phyloP scores from a whole-genome alignment of 192 early-diverging fungal species.

The Gaertneriomyces sp. region DNA sequence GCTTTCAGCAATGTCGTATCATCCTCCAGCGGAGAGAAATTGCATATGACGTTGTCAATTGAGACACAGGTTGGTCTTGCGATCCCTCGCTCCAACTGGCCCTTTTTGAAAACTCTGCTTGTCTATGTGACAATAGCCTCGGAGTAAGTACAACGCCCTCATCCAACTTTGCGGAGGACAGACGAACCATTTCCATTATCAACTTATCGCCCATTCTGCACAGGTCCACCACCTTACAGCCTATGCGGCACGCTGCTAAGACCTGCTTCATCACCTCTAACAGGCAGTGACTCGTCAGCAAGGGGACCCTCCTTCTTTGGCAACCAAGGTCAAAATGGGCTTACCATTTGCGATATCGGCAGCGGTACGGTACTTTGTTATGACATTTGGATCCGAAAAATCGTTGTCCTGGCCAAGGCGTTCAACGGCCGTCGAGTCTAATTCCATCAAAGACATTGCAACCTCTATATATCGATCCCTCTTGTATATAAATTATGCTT shows the following conservation, averaged over 20 bases:
- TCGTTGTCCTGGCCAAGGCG: conserved; percentile 48
- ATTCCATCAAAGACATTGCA: conserved; percentile 22
- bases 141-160: neutral
- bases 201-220: conserved; percentile 38
- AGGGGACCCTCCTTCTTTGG: neutral
- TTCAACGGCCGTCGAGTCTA: neutral
- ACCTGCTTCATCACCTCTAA: conserved; percentile 39
- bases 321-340: conserved; percentile 12
- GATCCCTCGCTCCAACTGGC: conserved; percentile 46
- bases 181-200: conserved; percentile 26
- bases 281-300: neutral
- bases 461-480: too few species aligned
- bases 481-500: too few species aligned
- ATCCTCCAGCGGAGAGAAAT: conserved; percentile 79
- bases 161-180: neutral
- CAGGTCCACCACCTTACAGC: conserved; percentile 27
- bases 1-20: conserved; percentile 60
- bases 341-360: conserved; percentile 84
- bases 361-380: conserved; percentile 90
- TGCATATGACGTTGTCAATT: conserved; percentile 77
- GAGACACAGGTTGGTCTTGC: conserved; percentile 85
- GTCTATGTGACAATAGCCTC: conserved; percentile 2
- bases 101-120: conserved; percentile 37
- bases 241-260: conserved; percentile 11
- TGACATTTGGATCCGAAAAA: conserved; percentile 68